Base-by-base conservation (phyloP, 1,284 basidiomycete species). In the Xerocomus nothofagi region DNA sequence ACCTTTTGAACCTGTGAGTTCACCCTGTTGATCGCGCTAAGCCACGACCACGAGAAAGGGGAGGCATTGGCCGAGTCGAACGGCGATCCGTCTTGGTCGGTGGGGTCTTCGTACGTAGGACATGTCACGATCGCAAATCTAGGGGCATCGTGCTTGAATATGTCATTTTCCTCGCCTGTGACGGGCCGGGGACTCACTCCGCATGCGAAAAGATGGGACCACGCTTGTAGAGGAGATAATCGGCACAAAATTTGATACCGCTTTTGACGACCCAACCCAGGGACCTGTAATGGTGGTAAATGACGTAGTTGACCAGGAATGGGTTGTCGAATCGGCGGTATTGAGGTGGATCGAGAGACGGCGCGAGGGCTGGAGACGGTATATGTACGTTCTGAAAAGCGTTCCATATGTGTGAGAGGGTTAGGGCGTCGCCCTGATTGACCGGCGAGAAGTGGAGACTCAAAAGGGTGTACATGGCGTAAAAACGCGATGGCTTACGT, bases 1-100 rank as follows among this genome's bases (percentile, higher is more conserved):
- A 91, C 94, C 82, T 99, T 99, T 73, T 94, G 93, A 2, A 99
- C 97, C 67, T 98, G 93, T 0, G 91, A 88, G 68, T 98, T 98
- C 17, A 99, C 96, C 21, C 97, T 86, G 66, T 98, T 99, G 52
- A 98, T 81, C 2, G 97, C 99, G 68, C 91, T 93, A 32, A 99
- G 81, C 94, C 95, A 98, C 11, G 91, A 83, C 97, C 97, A 99
- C 27, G 84, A 77, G 62, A 89, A 87, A 2, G 88, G 83, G n/a
- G 83, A 76, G 2, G 80, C 72, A 47, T 84, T 88, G 62, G 77
- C 81, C 39, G 85, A 74, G 41, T 76, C 70, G 58, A 86, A 81
- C 2, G 78, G 79, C 5, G 85, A 90, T 0, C 73, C 65, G 18
- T 73, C 69, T 50, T 81, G 77, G 65, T 98, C 95, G 37, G 73